Base-by-base conservation (phyloP, 495 filamentous ascomycete species). In the Usnea hakonensis region DNA sequence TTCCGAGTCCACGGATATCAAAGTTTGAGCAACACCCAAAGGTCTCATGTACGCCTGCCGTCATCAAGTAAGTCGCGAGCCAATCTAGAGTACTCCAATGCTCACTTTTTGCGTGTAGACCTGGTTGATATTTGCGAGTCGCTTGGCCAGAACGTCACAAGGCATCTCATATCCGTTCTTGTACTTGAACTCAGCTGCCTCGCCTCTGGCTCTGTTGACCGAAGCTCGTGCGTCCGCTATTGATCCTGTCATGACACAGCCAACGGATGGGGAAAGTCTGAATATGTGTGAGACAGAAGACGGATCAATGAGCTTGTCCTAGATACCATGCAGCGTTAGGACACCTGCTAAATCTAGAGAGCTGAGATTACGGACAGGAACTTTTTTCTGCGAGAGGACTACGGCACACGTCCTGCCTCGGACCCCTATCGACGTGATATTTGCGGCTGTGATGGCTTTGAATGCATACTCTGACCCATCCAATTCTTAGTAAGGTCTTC, bases 141-240 rank as follows among this genome's bases (percentile, higher is more conserved):
- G 82, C 84, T 98, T 98, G 62, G 93, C 89, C 71, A 98, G 75
- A 52, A 89, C 95, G 77, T 98, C 94, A 75, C 90, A 95, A 60
- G 94, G 94, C 95, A 98, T 98, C 80, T 98, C 94, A 76, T 98
- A 98, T 73, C 94, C 94, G 72, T 84, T 96, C 75, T 97, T 97
- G 84, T 98, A 97, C 75, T 86, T 84, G 80, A 98, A 98, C 67
- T 97, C 91, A 54, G 93, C 95, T 64, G 94, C 95, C 78, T 98
- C 94, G 60, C 88, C 89, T 79, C 92, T 86, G 66, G 94, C 94
- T 68, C 94, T 87, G 75, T 89, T 87, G 50, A 95, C 90, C 62
- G 86, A 91, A 44, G 94, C 94, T 63, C 95, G 81, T 48, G 94
- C 94, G 82, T 98, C 94, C 65, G 94, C 94, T 74, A 97, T 97